Base-by-base conservation (phyloP, 345 rosid species). In the Lepidium didymum region DNA sequence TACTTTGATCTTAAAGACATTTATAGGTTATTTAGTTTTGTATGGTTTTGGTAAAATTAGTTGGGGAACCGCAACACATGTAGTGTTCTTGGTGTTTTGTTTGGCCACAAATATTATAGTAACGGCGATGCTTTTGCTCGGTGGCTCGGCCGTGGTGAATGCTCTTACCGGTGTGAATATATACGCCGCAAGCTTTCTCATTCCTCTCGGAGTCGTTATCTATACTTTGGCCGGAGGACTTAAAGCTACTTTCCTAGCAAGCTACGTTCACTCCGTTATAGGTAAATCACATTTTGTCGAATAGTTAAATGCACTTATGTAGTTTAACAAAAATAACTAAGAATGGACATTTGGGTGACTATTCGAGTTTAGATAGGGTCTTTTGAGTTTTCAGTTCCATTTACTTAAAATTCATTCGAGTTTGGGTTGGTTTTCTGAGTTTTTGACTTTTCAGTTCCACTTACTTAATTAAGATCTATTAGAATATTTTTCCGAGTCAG, bases 221-320 rank as follows among this genome's bases (percentile, higher is more conserved):
- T 90, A 92, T 70, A 88, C 98, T 12, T 82, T 90, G n/a, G 96
- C 98, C 5, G 97, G 98, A 49, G 98, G 98, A 42, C 86, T 90
- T 13, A 86, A 90, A 78, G 98, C 98, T 51, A 92, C 98, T 33
- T 92, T 92, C 75, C 81, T 92, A 56, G 98, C 98, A 0, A 92
- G 98, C 81, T 92, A 90, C 61, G 88, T 90, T 52, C 98, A 92
- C 70, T 92, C 98, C 31, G 96, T 85, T 55, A 76, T 88, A 35
- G 98, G 98, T 89, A 79, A 23, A 59, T 5, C 52, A 25, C 13
- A 2, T 12, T 12, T 13, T 0, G 1, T 29, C 7, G 1, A 29
- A 6, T 29, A 29, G 33, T 29, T 29, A 29, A 29, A 29, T 29
- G 33, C 7, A 29, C 33, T 29, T 29, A 29, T 29, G 1, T 6